A percentile compares a stretch with the other conserved stretches of the same genome.
phyloP scores from a whole-genome alignment of 2,329 filamentous ascomycete genomes.

The Dothiorella sarmentorum region DNA sequence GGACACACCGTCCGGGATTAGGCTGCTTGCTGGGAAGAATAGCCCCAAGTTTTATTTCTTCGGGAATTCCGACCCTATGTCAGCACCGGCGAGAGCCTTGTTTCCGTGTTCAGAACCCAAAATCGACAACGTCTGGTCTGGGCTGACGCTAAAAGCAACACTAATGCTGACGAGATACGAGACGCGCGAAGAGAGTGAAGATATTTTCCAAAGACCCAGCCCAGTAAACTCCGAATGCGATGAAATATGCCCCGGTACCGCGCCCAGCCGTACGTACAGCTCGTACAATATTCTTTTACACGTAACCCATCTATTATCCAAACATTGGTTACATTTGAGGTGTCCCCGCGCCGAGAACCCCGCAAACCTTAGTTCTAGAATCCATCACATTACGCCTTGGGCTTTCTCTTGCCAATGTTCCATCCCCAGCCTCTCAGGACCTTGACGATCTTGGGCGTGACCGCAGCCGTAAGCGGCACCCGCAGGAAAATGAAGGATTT shows the following conservation, averaged over 20 bases:
- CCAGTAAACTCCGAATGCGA: background rate
- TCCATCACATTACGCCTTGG: conserved; percentile 25
- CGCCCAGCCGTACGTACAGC: background rate
- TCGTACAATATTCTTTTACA: background rate
- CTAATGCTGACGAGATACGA: background rate
- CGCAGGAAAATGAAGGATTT: conserved; percentile 96
- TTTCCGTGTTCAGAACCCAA: background rate
- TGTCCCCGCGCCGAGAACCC: background rate
- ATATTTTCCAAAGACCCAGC: background rate
- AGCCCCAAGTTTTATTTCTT: background rate
- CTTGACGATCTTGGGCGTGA: conserved; percentile 94
- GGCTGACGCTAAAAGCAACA: background rate
- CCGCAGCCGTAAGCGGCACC: conserved; percentile 85
- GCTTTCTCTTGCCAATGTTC: conserved; percentile 79
- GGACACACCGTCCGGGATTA: background rate
- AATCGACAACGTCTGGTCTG: background rate
- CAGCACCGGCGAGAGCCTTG: background rate
- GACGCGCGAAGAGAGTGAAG: background rate
- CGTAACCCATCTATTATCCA: background rate
- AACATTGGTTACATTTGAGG: background rate
- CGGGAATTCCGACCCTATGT: background rate
- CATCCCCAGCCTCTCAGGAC: conserved; percentile 83
- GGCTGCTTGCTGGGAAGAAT: background rate
- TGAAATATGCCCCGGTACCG: background rate
- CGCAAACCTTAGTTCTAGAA: background rate